Base-by-base conservation (phyloP, 345 rosid species). In the Linum tenue region DNA sequence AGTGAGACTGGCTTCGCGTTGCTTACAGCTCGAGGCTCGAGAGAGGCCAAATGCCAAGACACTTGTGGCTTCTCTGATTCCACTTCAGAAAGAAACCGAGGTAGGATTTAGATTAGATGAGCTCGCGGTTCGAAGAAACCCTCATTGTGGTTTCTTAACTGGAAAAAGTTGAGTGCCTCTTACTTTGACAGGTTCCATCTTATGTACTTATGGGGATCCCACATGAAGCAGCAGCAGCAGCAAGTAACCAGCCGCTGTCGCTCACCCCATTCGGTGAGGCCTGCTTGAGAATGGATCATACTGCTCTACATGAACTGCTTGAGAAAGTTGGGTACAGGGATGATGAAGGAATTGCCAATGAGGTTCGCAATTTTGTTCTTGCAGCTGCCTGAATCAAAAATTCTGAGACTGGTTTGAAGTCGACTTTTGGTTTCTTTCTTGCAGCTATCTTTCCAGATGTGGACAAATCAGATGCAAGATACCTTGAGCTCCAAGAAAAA, bases 401-500 rank as follows among this genome's bases (percentile, higher is more conserved):
- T 22, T 7, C 16, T 16, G 59, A 55, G 16, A 12, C 11, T 48
- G 53, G 9, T 48, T 48, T 48, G 50, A 43, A 43, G 9, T 48
- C 11, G 31, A 22, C 31, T 22, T 22, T 22, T 0, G 31, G 0
- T 10, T 48, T 6, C 9, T 62, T 44, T 39, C 62, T 73, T 66
- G 74, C 76, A 80, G 83, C 72, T 80, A 17, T 80, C 83, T 3
- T 57, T 57, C 38, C 60, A 57, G 5, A 57, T 57, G 60, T 57
- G 60, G 60, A 57, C 60, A 31, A 57, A 37, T 12, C 60, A 57
- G 17, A 57, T 57, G 60, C 60, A 57, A 12, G 60, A 57, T 10
- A 57, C 60, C 60, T 57, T 57, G 38, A 57, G 22, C 38, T 57
- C 60, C 38, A 57, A 57, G 60, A 57, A 57, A 37, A 73, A 63